phyloP scores from a whole-genome alignment of 371 early-diverging fungal genomes.

The Saksenaea vasiformis region DNA sequence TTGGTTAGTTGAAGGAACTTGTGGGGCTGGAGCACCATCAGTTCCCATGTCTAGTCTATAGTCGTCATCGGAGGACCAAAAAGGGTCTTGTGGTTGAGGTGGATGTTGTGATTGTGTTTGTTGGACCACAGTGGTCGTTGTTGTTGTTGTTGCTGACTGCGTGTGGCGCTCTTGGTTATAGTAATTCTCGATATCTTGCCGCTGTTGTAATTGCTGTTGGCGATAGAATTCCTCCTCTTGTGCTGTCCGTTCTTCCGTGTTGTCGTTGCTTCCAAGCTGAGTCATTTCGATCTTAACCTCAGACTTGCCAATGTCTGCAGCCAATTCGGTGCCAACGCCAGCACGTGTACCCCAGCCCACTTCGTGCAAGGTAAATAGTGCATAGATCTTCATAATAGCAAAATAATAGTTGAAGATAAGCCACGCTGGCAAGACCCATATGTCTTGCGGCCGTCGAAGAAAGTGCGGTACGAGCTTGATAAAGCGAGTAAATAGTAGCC shows the following conservation, averaged over 20 bases:
- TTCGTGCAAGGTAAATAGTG: conserved; percentile 59
- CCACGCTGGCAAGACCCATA: conserved; percentile 57
- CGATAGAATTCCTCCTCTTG: conserved; percentile 12
- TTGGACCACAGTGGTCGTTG: not conserved
- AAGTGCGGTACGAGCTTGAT: conserved; percentile 64
- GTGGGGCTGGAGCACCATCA: conserved; percentile 1
- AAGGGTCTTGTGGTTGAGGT: not conserved
- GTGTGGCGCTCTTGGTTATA: not conserved
- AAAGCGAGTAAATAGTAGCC: conserved; percentile 59
- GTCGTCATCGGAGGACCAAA: not conserved
- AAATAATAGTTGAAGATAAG: conserved; percentile 64
- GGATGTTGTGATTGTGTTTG: conserved; percentile 1
- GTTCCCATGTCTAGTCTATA: conserved; percentile 4
- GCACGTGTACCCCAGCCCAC: conserved; percentile 69
- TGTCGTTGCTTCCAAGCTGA: conserved; percentile 15
- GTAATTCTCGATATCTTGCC: not conserved
- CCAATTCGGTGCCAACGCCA: conserved; percentile 49
- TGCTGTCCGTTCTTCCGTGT: not conserved
- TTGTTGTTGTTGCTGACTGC: conserved; percentile 2
- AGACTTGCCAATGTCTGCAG: conserved; percentile 40
- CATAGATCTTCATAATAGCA: conserved; percentile 60
- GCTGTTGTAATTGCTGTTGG: conserved; percentile 6
- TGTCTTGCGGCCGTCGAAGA: conserved; percentile 57
- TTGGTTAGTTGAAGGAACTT: not conserved
- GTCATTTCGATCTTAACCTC: conserved; percentile 41